Base-by-base conservation (phyloP, 1,139 yeast species). In the Pichia sp. region DNA sequence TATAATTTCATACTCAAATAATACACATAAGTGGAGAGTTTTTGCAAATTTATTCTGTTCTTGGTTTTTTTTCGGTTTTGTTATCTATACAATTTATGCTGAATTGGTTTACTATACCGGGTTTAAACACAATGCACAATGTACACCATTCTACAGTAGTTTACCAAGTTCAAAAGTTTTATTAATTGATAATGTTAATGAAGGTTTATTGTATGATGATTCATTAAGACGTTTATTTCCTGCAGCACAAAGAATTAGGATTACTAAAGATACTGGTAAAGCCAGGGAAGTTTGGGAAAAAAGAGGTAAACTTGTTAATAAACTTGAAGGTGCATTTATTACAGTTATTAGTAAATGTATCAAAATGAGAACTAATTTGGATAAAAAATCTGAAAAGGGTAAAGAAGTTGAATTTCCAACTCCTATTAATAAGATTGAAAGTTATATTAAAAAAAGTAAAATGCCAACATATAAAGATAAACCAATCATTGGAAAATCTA, bases 11-110 rank as follows among this genome's bases (percentile, higher is more conserved):
- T 86, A 81, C 56, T 74, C 93, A 30, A 88, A 91, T 59, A 76
- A 80, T 33, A 63, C 60, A 23, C 54, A 76, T 55, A 62, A 64
- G 39, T 64, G 72, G 40, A 72, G 95, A 44, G 84, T 82, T 62
- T 91, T 78, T 62, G 96, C 96, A 2, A 95, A 89, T 58, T 89
- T 81, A 2, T 73, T 91, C 47, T 65, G 86, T 41, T 79, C 91
- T 4, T 84, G 95, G 93, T 52, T 78, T 31, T 85, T 75, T 59
- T 86, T 81, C 61, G 88, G 93, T 34, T 60, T 70, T 32, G 71
- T 85, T 41, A 61, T 85, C 32, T 87, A 76, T 59, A 70, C 83
- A 25, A 71, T 88, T 46, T 88, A 86, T 65, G 69, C 95, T 42
- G 98, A 91, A 62, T 68, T 88, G 59, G 76, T 77, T 50, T 88